phyloP scores from a whole-genome alignment of 176 grass and related monocot genomes.

The Zizania latifolia region DNA sequence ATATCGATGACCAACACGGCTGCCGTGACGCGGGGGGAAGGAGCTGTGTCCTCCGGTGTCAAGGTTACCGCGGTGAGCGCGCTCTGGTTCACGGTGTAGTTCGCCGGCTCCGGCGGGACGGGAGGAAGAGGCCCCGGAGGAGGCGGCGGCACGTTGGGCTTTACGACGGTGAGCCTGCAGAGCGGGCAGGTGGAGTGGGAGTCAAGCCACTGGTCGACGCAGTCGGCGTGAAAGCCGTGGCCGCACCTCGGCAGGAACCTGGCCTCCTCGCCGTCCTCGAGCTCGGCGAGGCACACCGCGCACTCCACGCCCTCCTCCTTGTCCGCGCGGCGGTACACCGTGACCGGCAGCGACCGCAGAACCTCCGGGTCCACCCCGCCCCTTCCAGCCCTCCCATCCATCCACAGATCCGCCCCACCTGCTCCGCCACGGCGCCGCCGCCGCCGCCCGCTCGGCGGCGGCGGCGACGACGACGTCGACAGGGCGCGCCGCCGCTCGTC shows the following conservation, averaged over 20 bases:
- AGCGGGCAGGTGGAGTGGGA: slow-evolving; percentile 60
- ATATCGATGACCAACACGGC: slow-evolving; percentile 54
- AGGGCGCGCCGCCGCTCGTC: neutral
- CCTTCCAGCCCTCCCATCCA: neutral
- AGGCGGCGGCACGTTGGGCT: slow-evolving; percentile 18
- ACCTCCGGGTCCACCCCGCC: slow-evolving; percentile 27
- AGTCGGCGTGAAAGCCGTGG: slow-evolving; percentile 63
- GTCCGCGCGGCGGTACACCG: slow-evolving; percentile 20
- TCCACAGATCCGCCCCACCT: no score
- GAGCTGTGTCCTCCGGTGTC: neutral
- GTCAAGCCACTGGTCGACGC: slow-evolving; percentile 43
- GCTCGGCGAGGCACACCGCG: slow-evolving; percentile 60
- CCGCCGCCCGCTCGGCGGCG: neutral
- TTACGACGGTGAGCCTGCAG: slow-evolving; percentile 56
- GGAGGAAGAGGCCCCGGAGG: slow-evolving; percentile 6
- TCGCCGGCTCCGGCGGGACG: slow-evolving; percentile 41
- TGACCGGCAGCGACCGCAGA: slow-evolving; percentile 35
- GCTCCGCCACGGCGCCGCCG: neutral
- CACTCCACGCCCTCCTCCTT: slow-evolving; percentile 31
- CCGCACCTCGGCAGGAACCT: slow-evolving; percentile 50
- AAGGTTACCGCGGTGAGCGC: neutral
- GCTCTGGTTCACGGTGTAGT: slow-evolving; percentile 32
- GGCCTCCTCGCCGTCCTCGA: slow-evolving; percentile 52
- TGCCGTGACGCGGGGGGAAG: slow-evolving; percentile 3
- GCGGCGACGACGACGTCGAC: neutral